Conservation (phyloP, 2,329 filamentous ascomycete genomes). For the Aspergillus sp. region DNA sequence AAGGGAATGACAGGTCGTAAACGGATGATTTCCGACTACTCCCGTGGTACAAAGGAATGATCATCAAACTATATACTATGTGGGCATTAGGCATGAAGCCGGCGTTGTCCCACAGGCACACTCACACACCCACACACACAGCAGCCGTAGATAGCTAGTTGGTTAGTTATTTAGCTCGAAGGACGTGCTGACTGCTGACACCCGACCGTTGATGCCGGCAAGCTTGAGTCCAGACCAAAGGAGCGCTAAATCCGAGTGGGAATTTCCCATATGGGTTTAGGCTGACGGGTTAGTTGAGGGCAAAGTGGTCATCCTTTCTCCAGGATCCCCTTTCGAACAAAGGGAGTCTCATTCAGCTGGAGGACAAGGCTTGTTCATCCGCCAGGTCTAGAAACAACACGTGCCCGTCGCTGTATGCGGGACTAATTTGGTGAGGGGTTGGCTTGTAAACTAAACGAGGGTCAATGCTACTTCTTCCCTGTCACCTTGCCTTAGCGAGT, state of each 20-base stretch:
- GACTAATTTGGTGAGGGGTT: conserved; percentile 11
- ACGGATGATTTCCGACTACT: not conserved
- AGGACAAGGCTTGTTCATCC: not conserved
- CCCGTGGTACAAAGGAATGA: not conserved
- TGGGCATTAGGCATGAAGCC: not conserved
- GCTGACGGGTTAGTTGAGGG: not conserved
- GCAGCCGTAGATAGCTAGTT: not conserved
- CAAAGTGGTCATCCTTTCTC: not conserved
- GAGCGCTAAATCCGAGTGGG: not conserved
- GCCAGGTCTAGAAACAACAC: conserved; percentile 16
- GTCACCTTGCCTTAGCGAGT: too few relatives aligned
- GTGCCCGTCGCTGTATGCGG: conserved; percentile 26
- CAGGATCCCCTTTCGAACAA: not conserved
- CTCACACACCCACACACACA: not conserved
- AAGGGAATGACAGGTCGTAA: conserved; percentile 1
- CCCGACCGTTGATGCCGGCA: conserved; percentile 14
- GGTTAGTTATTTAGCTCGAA: not conserved
- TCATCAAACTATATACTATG: not conserved
- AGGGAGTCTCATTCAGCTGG: not conserved
- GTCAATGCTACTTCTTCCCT: not conserved
- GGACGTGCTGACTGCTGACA: not conserved
- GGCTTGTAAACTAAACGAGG: not conserved
- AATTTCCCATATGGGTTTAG: not conserved
- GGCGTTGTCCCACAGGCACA: not conserved
- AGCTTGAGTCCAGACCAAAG: conserved; percentile 3